A percentile compares a stretch with the other conserved stretches of the same genome.
These are phyloP conservation scores for Sporothrix brasiliensis DNA, from an alignment of 2,329 filamentous ascomycete species.

Conservation along the genomic window DNA sequence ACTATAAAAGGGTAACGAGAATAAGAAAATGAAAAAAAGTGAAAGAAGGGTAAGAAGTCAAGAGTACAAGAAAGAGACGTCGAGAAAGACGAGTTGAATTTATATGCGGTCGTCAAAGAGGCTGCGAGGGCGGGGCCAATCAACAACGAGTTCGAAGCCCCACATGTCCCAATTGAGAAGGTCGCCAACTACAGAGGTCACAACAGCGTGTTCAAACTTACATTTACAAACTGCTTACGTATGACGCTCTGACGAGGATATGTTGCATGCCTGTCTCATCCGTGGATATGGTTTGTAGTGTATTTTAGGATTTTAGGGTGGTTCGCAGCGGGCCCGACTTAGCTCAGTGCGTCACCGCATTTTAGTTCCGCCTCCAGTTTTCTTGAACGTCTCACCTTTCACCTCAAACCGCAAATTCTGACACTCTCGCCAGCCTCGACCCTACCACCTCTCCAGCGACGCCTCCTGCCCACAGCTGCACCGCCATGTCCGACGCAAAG, in stretches of 20 bases:
- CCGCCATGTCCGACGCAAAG: constrained; percentile 24
- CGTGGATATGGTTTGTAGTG: not conserved
- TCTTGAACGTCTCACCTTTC: constrained; percentile 1
- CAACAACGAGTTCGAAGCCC: too few species aligned
- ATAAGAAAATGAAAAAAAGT: too few species aligned
- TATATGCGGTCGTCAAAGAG: too few species aligned
- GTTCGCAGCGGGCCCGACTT: constrained; percentile 4
- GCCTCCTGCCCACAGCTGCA: not conserved
- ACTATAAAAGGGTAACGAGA: too few species aligned
- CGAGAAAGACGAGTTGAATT: too few species aligned
- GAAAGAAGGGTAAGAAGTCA: too few species aligned
- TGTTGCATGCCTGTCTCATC: not conserved
- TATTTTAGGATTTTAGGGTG: constrained; percentile 9
- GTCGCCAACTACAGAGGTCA: too few species aligned
- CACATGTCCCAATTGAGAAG: too few species aligned
- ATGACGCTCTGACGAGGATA: not conserved
- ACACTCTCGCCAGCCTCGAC: not conserved
- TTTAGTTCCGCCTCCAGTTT: constrained; percentile 25
- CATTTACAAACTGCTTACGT: too few species aligned
- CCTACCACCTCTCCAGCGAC: not conserved
- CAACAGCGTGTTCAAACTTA: too few species aligned
- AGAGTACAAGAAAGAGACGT: too few species aligned
- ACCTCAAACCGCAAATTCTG: not conserved
- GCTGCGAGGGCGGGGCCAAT: too few species aligned
- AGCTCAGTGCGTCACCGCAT: not conserved